phyloP scores from a whole-genome alignment of 2,329 filamentous ascomycete species.

The Botryosphaeria dothidea region DNA sequence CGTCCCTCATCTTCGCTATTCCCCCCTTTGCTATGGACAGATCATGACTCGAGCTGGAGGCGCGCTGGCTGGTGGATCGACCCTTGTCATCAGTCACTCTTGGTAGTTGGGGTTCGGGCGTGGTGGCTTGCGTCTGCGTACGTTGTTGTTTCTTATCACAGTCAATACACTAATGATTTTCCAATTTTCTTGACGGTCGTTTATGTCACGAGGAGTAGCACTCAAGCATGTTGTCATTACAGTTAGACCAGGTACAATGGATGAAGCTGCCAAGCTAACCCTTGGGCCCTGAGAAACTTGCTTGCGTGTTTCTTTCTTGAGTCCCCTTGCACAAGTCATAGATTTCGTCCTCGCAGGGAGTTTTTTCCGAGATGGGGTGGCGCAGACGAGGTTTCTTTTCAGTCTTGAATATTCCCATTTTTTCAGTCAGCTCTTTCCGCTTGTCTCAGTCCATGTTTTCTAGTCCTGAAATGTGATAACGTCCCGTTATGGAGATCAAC shows the following conservation, averaged over 20 bases:
- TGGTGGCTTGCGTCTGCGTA: conserved; percentile 19
- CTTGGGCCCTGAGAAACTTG: neutral
- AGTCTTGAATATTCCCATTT: neutral
- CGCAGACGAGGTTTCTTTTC: neutral
- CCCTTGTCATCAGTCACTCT: conserved; percentile 11
- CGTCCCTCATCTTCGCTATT: conserved; percentile 17
- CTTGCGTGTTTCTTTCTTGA: neutral
- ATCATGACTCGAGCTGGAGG: conserved; percentile 6
- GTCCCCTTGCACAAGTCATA: neutral
- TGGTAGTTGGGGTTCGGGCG: conserved; percentile 20
- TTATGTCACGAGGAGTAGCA: conserved; percentile 15
- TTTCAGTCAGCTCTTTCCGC: neutral
- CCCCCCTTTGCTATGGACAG: conserved; percentile 18
- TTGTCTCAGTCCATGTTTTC: neutral
- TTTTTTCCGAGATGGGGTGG: neutral
- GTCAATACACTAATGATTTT: conserved; percentile 21
- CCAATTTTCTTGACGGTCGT: conserved; percentile 18
- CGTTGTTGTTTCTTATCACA: conserved; percentile 19
- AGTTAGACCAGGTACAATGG: conserved; percentile 18
- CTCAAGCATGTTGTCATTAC: conserved; percentile 16
- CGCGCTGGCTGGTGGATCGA: neutral
- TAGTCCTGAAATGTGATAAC: conserved; percentile 10
- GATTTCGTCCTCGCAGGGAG: neutral
- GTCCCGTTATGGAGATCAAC: neutral
- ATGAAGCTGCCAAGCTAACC: conserved; percentile 13